Conservation (phyloP, 2,329 filamentous ascomycete genomes). For the Orbilia quercus region DNA sequence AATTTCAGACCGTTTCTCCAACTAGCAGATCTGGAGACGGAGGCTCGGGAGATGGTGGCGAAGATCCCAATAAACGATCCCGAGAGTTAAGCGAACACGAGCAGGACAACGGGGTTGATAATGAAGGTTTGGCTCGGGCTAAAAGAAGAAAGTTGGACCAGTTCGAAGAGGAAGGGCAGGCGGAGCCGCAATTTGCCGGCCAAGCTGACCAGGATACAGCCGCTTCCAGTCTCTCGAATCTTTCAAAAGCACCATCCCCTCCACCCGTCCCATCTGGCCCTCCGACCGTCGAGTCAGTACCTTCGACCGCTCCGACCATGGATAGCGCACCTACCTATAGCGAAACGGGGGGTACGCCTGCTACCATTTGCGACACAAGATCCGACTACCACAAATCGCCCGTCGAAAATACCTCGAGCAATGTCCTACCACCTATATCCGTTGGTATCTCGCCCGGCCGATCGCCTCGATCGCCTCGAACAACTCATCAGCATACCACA, state of each 20-base stretch:
- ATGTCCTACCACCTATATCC: constrained; percentile 41
- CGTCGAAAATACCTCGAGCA: constrained; percentile 25
- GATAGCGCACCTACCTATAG: constrained; percentile 31
- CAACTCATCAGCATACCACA: constrained; percentile 22
- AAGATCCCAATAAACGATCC: constrained; percentile 47
- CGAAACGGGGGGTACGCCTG: constrained; percentile 40
- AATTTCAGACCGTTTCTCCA: constrained; percentile 20
- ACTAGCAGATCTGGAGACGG: constrained; percentile 30
- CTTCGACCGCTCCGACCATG: constrained; percentile 37
- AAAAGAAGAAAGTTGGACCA: constrained; percentile 37
- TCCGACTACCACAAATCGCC: constrained; percentile 43
- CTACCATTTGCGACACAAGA: constrained; percentile 29
- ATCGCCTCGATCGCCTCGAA: constrained; percentile 25
- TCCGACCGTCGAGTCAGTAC: constrained; percentile 44
- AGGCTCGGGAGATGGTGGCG: constrained; percentile 41
- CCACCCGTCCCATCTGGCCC: constrained; percentile 41
- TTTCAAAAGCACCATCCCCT: constrained; percentile 47
- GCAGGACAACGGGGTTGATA: constrained; percentile 40
- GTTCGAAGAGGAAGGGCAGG: constrained; percentile 16
- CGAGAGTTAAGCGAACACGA: constrained; percentile 53
- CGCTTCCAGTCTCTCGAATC: constrained; percentile 32
- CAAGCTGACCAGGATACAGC: constrained; percentile 39
- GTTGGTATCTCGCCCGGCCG: constrained; percentile 20
- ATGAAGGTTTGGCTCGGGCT: constrained; percentile 21
- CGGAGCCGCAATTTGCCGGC: constrained; percentile 39